Percentiles rank a stretch among this genome's conserved stretches.
Conservation (phyloP, 106 monocot genomes). For the Dendrobium catenatum region DNA sequence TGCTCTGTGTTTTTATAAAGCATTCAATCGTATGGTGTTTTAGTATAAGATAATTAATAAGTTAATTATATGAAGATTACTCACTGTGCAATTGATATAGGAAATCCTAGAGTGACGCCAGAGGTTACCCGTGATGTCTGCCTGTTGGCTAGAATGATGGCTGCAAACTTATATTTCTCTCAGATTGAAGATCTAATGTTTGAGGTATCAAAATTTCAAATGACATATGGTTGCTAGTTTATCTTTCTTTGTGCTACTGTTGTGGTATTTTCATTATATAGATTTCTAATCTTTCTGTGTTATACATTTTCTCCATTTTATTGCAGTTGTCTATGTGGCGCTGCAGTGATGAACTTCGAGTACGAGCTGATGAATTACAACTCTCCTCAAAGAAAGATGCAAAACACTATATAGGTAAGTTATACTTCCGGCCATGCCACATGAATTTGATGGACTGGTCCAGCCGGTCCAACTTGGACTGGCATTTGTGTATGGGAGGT, state of each 20-base stretch:
- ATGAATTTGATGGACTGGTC: background rate
- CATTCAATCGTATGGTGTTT: too few species aligned
- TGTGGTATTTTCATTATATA: background rate
- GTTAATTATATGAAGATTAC: too few species aligned
- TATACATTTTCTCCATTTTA: background rate
- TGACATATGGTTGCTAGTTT: background rate
- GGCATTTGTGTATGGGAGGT: too few species aligned
- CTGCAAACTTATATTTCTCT: constrained; percentile 77
- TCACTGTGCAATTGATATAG: constrained; percentile 16
- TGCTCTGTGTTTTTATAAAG: too few species aligned
- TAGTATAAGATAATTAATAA: too few species aligned
- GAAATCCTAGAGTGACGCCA: constrained; percentile 86
- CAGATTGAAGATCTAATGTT: constrained; percentile 90
- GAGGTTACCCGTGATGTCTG: constrained; percentile 87
- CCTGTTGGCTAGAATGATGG: constrained; percentile 81
- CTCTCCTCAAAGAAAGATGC: constrained; percentile 20
- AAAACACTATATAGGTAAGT: constrained; percentile 25
- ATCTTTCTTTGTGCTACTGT: background rate
- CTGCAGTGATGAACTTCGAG: constrained; percentile 20
- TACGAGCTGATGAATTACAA: constrained; percentile 18
- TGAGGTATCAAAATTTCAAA: constrained; percentile 42
- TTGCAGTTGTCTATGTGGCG: constrained; percentile 27
- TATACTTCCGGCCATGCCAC: background rate
- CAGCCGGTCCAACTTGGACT: too few species aligned
- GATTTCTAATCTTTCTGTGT: background rate